Evolutionary conservation across 805 yeast genomes (phyloP), one percentile per base, ranked within the genome.

Genomic region (Suhomyces xylopsoci): DNA sequence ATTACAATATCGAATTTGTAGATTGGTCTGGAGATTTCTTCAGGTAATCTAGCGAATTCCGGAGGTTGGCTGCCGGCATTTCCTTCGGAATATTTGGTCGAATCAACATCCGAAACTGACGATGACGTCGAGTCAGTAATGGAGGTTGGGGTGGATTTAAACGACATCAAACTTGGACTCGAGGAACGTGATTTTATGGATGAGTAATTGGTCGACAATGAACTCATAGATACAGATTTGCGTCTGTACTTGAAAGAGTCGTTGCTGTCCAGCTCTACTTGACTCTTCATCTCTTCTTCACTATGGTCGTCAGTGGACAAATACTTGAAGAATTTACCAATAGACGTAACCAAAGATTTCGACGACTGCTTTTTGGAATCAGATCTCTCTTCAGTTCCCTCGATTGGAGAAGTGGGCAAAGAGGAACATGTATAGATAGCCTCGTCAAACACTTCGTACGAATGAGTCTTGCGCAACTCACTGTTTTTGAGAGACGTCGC

Each of bases 361-460:
- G 55, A 45, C 2, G 54, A 17, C 14, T 48, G 48, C 15, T 45
- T 48, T 4, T 44, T 36, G 10, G 14, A 10, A 26, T 48, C 50
- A 28, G 20, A 32, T 32, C 17, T 32, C 36, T 32, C 41, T 14
- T 32, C 24, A 22, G 17, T 34, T 24, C 12, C 19, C 12, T 45
- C 47, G 17, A 51, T 52, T 3, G 62, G 56, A 3, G 61, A 40
- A 19, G 54, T 54, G 14, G 68, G 63, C 43, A 63, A 51, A 14
- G 66, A 53, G 7, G 67, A 57, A 46, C 68, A 64, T 0, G 65
- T 73, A 63, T 84, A 84, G 30, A 82, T 76, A 1, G 87, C 84
- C 59, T 85, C 90, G 64, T 85, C 90, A 48, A 84, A 76, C 2
- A 85, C 76, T 57, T 85, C 90, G 63, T 76, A 85, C 0, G 88